phyloP scores from a whole-genome alignment of 345 rosid species.

The Abelmoschus esculentus region DNA sequence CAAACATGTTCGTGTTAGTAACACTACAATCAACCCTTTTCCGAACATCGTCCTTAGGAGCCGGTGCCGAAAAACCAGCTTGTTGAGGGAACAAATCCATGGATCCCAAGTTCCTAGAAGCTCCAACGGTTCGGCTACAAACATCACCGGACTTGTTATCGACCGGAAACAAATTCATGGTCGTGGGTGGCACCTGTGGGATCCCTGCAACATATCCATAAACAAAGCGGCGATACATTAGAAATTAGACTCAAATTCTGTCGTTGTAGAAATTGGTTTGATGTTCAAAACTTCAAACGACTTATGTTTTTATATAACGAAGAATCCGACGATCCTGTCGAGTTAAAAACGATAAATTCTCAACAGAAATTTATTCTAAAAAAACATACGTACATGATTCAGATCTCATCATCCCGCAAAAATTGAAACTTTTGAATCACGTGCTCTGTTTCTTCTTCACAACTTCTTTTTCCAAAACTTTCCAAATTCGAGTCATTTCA shows the following conservation, averaged over 20 bases:
- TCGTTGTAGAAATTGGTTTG: neutral
- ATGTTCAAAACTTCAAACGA: too few relatives aligned
- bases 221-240: conserved; percentile 12
- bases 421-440: neutral
- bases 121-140: conserved; percentile 7
- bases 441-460: neutral
- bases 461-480: too few relatives aligned
- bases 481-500: neutral
- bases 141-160: conserved; percentile 12
- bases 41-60: conserved; percentile 30
- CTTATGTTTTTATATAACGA: conserved; percentile 11
- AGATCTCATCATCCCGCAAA: neutral
- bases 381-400: neutral
- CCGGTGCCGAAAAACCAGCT: conserved; percentile 33
- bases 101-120: conserved; percentile 26
- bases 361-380: neutral
- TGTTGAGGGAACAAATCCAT: conserved; percentile 58
- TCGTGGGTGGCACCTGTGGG: conserved; percentile 23
- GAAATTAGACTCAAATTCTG: neutral
- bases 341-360: neutral
- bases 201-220: conserved; percentile 25
- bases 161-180: conserved; percentile 57
- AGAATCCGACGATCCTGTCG: neutral
- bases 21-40: conserved; percentile 22
- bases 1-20: conserved; percentile 5